These are phyloP conservation scores for Geotrichum aggregatum DNA, from an alignment of 1,139 yeast species.

Conservation along the genomic window DNA sequence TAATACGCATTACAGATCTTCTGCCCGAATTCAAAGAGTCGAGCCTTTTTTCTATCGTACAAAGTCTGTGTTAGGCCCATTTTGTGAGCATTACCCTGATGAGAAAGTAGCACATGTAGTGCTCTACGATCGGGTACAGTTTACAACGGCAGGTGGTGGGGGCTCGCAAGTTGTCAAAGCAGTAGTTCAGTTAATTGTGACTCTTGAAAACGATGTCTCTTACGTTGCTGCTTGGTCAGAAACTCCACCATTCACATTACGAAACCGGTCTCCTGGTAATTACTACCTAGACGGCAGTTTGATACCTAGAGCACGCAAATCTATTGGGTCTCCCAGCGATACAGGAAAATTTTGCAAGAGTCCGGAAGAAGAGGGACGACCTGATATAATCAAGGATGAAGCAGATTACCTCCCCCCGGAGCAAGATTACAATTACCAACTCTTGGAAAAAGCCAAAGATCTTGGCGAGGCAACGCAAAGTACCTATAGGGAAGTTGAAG, in stretches of 20 bases:
- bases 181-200: constrained; percentile 18
- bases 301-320: constrained; percentile 16
- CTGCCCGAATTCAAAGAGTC: constrained; percentile 16
- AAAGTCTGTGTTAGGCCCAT: constrained; percentile 16
- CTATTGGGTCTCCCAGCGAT: not conserved
- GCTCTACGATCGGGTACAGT: constrained; percentile 22
- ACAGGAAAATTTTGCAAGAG: not conserved
- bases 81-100: constrained; percentile 17
- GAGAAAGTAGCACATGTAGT: constrained; percentile 20
- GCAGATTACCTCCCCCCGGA: constrained; percentile 5
- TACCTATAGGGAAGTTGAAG: constrained; percentile 16
- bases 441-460: constrained; percentile 3
- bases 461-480: constrained; percentile 6
- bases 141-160: constrained; percentile 21
- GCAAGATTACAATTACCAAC: not conserved
- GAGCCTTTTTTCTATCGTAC: constrained; percentile 18
- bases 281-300: constrained; percentile 19
- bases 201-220: constrained; percentile 17
- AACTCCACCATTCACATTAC: constrained; percentile 18
- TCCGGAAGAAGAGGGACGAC: not conserved
- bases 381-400: not conserved
- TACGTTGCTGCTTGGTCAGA: constrained; percentile 20
- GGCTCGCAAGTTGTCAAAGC: constrained; percentile 19
- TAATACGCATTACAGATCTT: constrained; percentile 19
- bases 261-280: constrained; percentile 20